Percentiles rank a stretch among this genome's conserved stretches.
Conservation (phyloP, 768 basidiomycete genomes). For the Boletus vermiculosoides region DNA sequence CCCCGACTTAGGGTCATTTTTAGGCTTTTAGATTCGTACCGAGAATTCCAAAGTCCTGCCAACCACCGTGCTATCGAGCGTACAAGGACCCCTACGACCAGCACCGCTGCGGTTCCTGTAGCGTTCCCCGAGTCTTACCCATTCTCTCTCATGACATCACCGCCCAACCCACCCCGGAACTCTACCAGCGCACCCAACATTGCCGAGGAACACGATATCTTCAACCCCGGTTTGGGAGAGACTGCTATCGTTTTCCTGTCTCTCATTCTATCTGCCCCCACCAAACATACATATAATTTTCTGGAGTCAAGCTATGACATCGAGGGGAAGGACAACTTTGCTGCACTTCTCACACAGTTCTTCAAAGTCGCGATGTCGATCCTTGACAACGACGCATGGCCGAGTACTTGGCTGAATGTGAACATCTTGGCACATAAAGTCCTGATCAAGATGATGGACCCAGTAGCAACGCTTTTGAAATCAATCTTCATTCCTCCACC, state of each 20-base stretch:
- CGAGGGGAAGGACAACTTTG: slow-evolving; percentile 81
- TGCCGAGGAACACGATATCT: slow-evolving; percentile 49
- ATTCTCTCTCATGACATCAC: slow-evolving; percentile 72
- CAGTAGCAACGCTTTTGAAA: slow-evolving; percentile 73
- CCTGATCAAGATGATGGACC: slow-evolving; percentile 84
- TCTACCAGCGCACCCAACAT: slow-evolving; percentile 40
- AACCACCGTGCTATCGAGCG: slow-evolving; percentile 71
- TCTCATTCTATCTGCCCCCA: slow-evolving; percentile 76
- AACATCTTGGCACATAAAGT: slow-evolving; percentile 87
- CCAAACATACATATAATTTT: slow-evolving; percentile 73
- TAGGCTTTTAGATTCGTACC: slow-evolving; percentile 85
- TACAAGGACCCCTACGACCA: slow-evolving; percentile 56
- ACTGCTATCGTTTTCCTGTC: slow-evolving; percentile 82
- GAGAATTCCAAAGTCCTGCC: slow-evolving; percentile 70
- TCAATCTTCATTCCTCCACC: slow-evolving; percentile 76
- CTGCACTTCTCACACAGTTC: slow-evolving; percentile 66
- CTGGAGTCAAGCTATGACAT: slow-evolving; percentile 81
- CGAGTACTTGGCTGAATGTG: slow-evolving; percentile 87
- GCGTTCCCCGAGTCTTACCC: slow-evolving; percentile 95
- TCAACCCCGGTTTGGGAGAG: slow-evolving; percentile 82
- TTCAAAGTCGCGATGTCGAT: slow-evolving; percentile 83
- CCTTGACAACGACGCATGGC: slow-evolving; percentile 85
- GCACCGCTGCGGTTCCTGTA: slow-evolving; percentile 61
- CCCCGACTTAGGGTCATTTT: slow-evolving; percentile 3
- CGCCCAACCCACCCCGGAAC: slow-evolving; percentile 54